phyloP scores from a whole-genome alignment of 805 yeast genomes.

The Starmerella cellae region DNA sequence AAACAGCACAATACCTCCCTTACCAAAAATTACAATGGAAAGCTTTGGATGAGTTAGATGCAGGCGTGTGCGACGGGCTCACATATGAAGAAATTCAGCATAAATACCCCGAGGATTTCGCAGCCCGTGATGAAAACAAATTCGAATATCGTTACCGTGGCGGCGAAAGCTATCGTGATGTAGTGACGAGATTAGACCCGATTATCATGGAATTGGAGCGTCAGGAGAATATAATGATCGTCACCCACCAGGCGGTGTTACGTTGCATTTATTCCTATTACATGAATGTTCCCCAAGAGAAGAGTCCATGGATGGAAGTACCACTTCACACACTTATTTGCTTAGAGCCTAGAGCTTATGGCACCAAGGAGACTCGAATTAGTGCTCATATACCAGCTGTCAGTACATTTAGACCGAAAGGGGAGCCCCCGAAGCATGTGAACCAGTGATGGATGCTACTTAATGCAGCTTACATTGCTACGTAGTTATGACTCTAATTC shows the following conservation, averaged over 20 bases:
- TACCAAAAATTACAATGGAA: constrained; percentile 85
- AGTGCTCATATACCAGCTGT: constrained; percentile 98
- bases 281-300: constrained; percentile 96
- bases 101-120: constrained; percentile 83
- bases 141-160: constrained; percentile 93
- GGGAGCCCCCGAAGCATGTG: constrained; percentile 36
- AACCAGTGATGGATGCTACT: too few relatives aligned
- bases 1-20: constrained; percentile 73
- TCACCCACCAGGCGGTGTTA: constrained; percentile 94
- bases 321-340: constrained; percentile 91
- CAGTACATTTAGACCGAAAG: constrained; percentile 88
- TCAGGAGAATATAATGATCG: constrained; percentile 87
- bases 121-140: constrained; percentile 89
- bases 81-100: constrained; percentile 86
- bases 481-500: too few relatives aligned
- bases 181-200: constrained; percentile 88
- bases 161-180: constrained; percentile 94
- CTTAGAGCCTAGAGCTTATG: constrained; percentile 89
- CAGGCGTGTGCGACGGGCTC: constrained; percentile 95
- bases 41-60: constrained; percentile 91
- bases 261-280: constrained; percentile 95
- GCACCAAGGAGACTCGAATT: constrained; percentile 74
- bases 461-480: too few relatives aligned
- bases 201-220: constrained; percentile 97
- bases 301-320: constrained; percentile 97